Base-by-base conservation (phyloP, 495 filamentous ascomycete genomes). In the Xylaria sp. region DNA sequence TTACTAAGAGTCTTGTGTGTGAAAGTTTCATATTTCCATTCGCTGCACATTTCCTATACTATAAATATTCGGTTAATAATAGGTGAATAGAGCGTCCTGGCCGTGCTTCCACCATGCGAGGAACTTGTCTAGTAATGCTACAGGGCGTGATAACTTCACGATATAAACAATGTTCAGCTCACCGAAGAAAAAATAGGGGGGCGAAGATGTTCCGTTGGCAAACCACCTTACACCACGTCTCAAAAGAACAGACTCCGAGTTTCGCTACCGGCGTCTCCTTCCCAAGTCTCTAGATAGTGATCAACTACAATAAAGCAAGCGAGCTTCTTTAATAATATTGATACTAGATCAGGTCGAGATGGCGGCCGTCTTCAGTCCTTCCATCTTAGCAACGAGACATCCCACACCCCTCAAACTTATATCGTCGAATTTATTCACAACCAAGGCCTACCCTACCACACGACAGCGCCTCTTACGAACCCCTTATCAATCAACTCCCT, bases 401-500 rank as follows among this genome's bases (percentile, higher is more conserved):
- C n/a, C 3, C n/a, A 24, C n/a, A 21, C 9, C 17, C 44, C 17
- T 15, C 3, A 1, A n/a, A n/a, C n/a, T n/a, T n/a, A n/a, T n/a
- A n/a, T n/a, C n/a, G n/a, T n/a, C n/a, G n/a, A n/a, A n/a, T n/a
- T n/a, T n/a, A n/a, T n/a, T n/a, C n/a, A n/a, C n/a, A n/a, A n/a
- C n/a, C n/a, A n/a, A n/a, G n/a, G n/a, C n/a, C n/a, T n/a, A n/a
- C n/a, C n/a, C n/a, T n/a, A 77, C 73, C 71, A 75, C 17, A 71
- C 71, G 63, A 71, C 50, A 15, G 72, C 74, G 0, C 72, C 75
- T 37, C 68, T 74, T 11, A 77, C 72, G 41, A 74, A 74, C 37
- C 76, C 76, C 35, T 63, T 61, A 67, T 74, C 64, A 3, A 74
- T n/a, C 11, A 77, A 64, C 71, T 77, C 73, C 21, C 29, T 55